Evolutionary conservation across 331 rosid genomes (phyloP), one percentile per base, ranked within the genome.

Genomic region (Arachis monticola): DNA sequence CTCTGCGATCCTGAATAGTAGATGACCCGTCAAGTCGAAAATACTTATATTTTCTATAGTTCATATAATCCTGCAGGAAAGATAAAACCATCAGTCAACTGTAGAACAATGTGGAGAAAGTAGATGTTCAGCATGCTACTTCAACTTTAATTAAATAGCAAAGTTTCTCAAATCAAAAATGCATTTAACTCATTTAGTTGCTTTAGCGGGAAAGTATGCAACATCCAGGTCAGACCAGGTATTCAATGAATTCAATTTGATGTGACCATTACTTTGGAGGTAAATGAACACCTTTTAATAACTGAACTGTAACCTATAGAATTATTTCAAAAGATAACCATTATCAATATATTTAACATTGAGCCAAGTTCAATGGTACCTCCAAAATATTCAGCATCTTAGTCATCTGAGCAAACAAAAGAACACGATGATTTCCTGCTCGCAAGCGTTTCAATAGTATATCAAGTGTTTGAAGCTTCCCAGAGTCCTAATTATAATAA

Each of bases 401-500:
- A 17, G 98, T 92, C 98, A 92, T 92, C 79, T 92, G 98, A 60
- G 98, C 96, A 88, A 92, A 92, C 81, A 92, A 83, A 74, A 92
- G 98, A 69, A 92, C 90, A 14, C 98, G 98, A 10, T 92, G 98
- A 77, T 90, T 92, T 71, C 66, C 93, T 45, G 95, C 90, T 71
- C 98, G 85, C 79, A 92, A 74, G 62, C 96, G 96, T 82, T 88
- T 92, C 85, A 92, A 83, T 74, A 92, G 64, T 82, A 90, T 90
- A 86, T 92, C 98, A 55, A 92, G 98, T n/a, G 98, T 92, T 80
- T 92, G 98, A 81, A 92, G 98, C 88, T 92, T 92, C 81, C 96
- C 94, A 55, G 98, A 92, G 84, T 92, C 98, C 98, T 92, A 77
- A 74, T 64, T 47, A 61, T 46, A 60, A 12, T 46, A 12, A 12